Evolutionary conservation across 2,329 filamentous ascomycete species (phyloP).

Genomic region (Epichloe brachyelytri): DNA sequence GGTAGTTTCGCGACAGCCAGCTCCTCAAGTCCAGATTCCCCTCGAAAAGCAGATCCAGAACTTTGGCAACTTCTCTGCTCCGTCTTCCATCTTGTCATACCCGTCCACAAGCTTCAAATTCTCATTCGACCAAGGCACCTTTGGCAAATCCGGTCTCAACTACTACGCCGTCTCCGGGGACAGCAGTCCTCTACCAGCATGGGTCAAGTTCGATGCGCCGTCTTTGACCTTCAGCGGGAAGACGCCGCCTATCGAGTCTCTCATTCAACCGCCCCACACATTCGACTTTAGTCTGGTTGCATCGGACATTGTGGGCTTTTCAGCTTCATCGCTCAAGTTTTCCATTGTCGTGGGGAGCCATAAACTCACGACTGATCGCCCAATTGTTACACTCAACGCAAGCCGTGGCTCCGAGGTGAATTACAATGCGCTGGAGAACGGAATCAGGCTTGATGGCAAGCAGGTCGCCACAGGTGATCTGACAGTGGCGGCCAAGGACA

Average conservation of each 20-base stretch:
- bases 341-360: conserved; percentile 60
- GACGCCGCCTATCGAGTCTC: conserved; percentile 51
- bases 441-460: conserved; percentile 45
- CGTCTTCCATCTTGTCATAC: conserved; percentile 43
- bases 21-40: conserved; percentile 42
- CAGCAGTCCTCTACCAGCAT: conserved; percentile 74
- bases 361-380: conserved; percentile 50
- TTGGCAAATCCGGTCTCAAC: conserved; percentile 43
- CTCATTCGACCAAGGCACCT: conserved; percentile 45
- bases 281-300: conserved; percentile 64
- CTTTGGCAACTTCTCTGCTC: conserved; percentile 47
- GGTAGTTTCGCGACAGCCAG: conserved; percentile 48
- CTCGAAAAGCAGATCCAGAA: conserved; percentile 43
- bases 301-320: conserved; percentile 68
- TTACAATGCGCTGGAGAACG: conserved; percentile 37
- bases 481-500: conserved; percentile 33
- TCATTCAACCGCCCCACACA: conserved; percentile 54
- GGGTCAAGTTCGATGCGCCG: conserved; percentile 60
- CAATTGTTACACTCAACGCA: conserved; percentile 43
- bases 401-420: conserved; percentile 37
- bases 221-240: conserved; percentile 56
- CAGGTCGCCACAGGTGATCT: conserved; percentile 37
- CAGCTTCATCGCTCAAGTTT: conserved; percentile 52
- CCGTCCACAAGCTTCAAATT: conserved; percentile 41
- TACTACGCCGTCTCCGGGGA: conserved; percentile 69